Evolutionary conservation across 176 grass and related monocot species (phyloP), one percentile per base, ranked within the genome.

Genomic region (Sorghum bicolor): DNA sequence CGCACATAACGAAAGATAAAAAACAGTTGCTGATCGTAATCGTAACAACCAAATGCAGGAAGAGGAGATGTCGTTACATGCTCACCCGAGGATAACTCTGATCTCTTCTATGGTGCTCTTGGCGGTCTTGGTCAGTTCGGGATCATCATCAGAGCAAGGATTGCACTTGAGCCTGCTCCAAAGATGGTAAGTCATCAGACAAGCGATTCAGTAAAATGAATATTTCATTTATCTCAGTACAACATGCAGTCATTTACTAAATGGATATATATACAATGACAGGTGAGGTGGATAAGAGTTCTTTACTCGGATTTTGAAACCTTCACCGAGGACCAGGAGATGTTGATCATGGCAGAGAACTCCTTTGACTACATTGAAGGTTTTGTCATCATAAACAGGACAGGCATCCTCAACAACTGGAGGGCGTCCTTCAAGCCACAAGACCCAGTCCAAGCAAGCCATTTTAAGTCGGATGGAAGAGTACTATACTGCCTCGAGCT

Each of bases 341-440:
- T 82, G 89, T 85, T 98, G 15, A 95, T 95, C 78, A 79, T 91
- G 15, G 65, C 74, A 52, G 87, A 90, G 68, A 69, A 78, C 43
- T 95, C 88, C 31, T 94, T 98, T 57, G 95, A 98, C 71, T 98
- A 98, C 83, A 86, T 98, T 20, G 95, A 98, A 66, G 95, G 95
- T 17, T 98, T 98, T 69, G 95, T 94, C 67, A 98, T 88, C 81
- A 98, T 95, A 81, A 98, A 98, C 75, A 89, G 85, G 86, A 98
- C 95, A 28, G 92, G 92, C 6, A 88, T 98, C 52, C 83, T 98
- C 25, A 98, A 95, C 86, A 98, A 93, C 83, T 98, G 95, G 95
- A 83, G 92, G 55, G 90, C 87, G 3, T 98, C 95, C 2, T 98
- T 98, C 88, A 93, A 88, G 84, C 92, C 95, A 1, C 87, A 84